A percentile compares a stretch with the other conserved stretches of the same genome.
Conservation (phyloP, 129 eudicot species). For the Smallanthus sonchifolius region DNA sequence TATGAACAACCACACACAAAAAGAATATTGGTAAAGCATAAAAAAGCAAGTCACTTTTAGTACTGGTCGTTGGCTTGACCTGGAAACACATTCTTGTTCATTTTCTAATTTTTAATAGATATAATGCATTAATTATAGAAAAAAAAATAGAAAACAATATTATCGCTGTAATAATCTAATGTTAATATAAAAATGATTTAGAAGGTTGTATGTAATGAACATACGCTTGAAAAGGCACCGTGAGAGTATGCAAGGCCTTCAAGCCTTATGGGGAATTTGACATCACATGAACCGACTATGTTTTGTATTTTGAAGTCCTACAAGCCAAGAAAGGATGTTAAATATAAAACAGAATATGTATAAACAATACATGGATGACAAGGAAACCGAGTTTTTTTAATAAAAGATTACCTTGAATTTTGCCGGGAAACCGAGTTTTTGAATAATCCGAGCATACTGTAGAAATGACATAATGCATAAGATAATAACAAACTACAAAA, state of each 20-base stretch:
- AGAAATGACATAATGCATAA: not conserved
- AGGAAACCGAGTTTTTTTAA: not conserved
- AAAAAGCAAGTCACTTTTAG: not conserved
- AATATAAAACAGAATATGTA: not conserved
- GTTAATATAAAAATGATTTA: not conserved
- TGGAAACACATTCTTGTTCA: not conserved
- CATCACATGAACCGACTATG: conserved; percentile 94
- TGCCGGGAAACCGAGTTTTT: conserved; percentile 85
- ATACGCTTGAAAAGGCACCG: conserved; percentile 87
- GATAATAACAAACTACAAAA: not conserved
- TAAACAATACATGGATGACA: not conserved
- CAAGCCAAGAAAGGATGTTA: not conserved
- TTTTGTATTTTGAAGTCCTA: conserved; percentile 93
- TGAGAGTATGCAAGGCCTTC: conserved; percentile 88
- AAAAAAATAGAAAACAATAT: not conserved
- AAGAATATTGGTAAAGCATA: not conserved
- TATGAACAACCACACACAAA: not conserved
- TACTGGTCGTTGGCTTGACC: not conserved
- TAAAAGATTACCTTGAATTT: conserved; percentile 59
- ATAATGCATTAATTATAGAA: not conserved
- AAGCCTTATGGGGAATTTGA: conserved; percentile 83
- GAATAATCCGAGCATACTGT: conserved; percentile 85
- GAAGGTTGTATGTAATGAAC: conserved; percentile 15
- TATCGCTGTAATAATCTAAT: not conserved
- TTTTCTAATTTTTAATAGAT: not conserved